Evolutionary conservation across 2,329 filamentous ascomycete genomes (phyloP), one percentile per base, ranked within the genome.

Genomic region (Calonectria hongkongensis): DNA sequence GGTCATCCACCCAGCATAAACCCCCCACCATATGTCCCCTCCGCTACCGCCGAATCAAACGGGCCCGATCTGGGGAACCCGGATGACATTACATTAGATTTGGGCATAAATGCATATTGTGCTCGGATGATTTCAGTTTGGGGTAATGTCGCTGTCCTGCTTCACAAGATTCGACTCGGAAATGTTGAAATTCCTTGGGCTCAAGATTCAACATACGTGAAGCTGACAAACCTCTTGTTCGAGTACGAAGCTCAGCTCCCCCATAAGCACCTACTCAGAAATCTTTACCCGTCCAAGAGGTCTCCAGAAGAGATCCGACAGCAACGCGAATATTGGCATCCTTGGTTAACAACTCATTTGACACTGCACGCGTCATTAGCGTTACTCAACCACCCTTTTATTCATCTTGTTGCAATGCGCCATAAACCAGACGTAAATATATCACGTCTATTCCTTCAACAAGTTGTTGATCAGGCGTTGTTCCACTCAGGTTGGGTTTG

Each of bases 91-190:
- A 60, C 54, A 12, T 21, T 60, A 6, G 54, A 60, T 21, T 21
- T 60, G 25, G 54, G 54, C 6, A 60, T 60, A 27, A 60, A 60
- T 21, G 54, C 54, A 16, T 60, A 60, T 6, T 60, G 54, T 41
- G 54, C 54, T 18, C 33, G 54, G 6, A 60, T 60, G 54, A 60
- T 60, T 41, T 60, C 54, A 10, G 54, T 60, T 10, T 60, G 54
- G 54, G 54, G 54, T 7, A 60, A 60, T 27, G 54, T 60, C 5
- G 54, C 54, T 3, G 54, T 60, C 41, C 5, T 60, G n/a, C 36
- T 60, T 1, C 33, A 60, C 21, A 60, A 41, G 36, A 60, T 60
- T 8, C 54, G 54, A 1, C 8, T 60, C 13, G 54, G 54, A 39
- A 60, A 60, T 12, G 33, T 60, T 4, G 54, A 60, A 25, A 25